Base-by-base conservation (phyloP, 2,329 filamentous ascomycete species). In the Epichloe scottii region DNA sequence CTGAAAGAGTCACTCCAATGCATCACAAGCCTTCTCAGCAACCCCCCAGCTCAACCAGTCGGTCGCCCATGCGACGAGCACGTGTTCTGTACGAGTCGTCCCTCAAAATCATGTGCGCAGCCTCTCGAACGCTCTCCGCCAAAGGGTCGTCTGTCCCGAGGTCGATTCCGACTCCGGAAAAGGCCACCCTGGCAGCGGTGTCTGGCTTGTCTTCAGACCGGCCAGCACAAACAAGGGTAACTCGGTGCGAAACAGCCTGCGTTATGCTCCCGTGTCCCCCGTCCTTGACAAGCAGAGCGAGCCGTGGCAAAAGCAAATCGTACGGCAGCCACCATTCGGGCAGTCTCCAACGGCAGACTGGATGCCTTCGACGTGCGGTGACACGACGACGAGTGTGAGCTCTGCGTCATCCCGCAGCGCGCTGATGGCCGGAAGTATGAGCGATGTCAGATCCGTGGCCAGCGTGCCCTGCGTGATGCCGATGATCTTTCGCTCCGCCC, bases 401-500 rank as follows among this genome's bases (percentile, higher is more conserved):
- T 54, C 49, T 4, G 58, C 38, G 21, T 69, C 57, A 2, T 51
- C 46, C 2, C 54, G 56, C 0, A 70, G 60, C 1, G 67, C 67
- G 15, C 60, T 48, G n/a, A 70, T 62, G 5, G 66, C 56, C 0
- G 67, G 67, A n/a, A 69, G 58, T 49, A 70, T 67, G 42, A 70
- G 58, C 0, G 63, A 66, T 0, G 59, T 61, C 3, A 66, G 66
- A 19, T 70, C 58, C 60, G 64, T 66, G 37, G 65, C 64, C 19
- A 69, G 51, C 0, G 67, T 69, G 4, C 67, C 67, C 46, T 70
- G 67, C 1, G 67, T 70, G 19, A 70, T 62, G 19, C 63, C 67
- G 4, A 70, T 55, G 8, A 69, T 60, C 4, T 56, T 56, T 2
- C 51, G 53, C 8, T 67, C 59, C 0, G 53, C 5, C 60, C 48